Evolutionary conservation across 306 rosid genomes (phyloP).

Genomic region (Astragalus membranaceus): DNA sequence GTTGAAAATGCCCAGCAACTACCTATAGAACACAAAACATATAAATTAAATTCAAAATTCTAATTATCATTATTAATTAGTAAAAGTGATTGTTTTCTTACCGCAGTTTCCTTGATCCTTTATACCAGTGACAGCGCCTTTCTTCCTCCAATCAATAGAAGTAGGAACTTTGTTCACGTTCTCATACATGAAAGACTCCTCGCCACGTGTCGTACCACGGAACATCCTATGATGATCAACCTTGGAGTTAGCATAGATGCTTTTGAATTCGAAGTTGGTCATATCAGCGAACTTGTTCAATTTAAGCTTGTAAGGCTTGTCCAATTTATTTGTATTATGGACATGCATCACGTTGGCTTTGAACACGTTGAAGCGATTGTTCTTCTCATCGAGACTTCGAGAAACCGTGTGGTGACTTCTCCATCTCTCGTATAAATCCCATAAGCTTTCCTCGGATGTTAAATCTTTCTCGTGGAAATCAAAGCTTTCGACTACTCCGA

Average conservation of each 20-base stretch:
- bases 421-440: slow-evolving; percentile 51
- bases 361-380: slow-evolving; percentile 46
- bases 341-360: slow-evolving; percentile 43
- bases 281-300: slow-evolving; percentile 48
- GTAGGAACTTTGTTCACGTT: slow-evolving; percentile 15
- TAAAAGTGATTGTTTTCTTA: slow-evolving; percentile 5
- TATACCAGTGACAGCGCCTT: slow-evolving; percentile 38
- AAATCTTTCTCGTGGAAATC: slow-evolving; percentile 38
- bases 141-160: slow-evolving; percentile 49
- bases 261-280: slow-evolving; percentile 48
- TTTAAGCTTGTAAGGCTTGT: slow-evolving; percentile 50
- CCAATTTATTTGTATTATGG: slow-evolving; percentile 35
- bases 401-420: slow-evolving; percentile 49
- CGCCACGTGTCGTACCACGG: slow-evolving; percentile 27
- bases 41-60: background rate
- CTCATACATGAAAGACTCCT: slow-evolving; percentile 31
- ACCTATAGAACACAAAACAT: slow-evolving; percentile 13
- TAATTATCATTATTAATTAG: too few relatives aligned
- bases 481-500: slow-evolving; percentile 3
- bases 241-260: slow-evolving; percentile 35
- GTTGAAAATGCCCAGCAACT: slow-evolving; percentile 62
- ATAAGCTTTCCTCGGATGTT: slow-evolving; percentile 27
- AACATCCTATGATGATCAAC: slow-evolving; percentile 41
- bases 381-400: slow-evolving; percentile 30
- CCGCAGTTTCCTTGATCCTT: slow-evolving; percentile 58